Evolutionary conservation across 768 basidiomycete species (phyloP), one percentile per base, ranked within the genome.

Genomic region (Tubosaeta sp.): DNA sequence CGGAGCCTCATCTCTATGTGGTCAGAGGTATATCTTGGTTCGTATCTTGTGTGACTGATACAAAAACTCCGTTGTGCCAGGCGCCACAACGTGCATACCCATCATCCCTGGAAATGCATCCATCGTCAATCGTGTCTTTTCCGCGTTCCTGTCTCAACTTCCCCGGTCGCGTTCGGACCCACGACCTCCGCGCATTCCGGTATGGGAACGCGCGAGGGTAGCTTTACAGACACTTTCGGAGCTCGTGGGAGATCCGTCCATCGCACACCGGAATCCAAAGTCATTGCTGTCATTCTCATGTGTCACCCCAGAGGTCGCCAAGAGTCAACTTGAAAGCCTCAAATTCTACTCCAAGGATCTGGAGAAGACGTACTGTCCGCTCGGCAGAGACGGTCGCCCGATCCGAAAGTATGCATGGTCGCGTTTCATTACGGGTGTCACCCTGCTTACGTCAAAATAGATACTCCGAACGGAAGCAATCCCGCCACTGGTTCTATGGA

Each of bases 271-370:
- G 26, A 75, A 84, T 59, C 82, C 86, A 11, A 52, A 62, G n/a
- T 86, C 80, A 6, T 72, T 82, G 2, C 70, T 89, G 46, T 88
- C 86, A 7, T 90, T 90, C 60, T 85, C 79, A 11, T 82, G 82
- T 57, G 73, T 86, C 31, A 57, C 83, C 0, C 71, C 71, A 9
- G 81, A 84, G 5, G 68, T 79, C 8, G 65, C 77, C 26, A 70
- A 76, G 62, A 74, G 69, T 14, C 86, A 89, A 61, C 67, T 69
- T 0, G 79, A 82, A 25, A 64, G 71, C 32, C 64, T 86, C 48
- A 64, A 59, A 39, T 68, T 72, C 37, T 85, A 82, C 52, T 65
- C 67, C 12, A 76, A 73, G 47, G 78, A 75, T 19, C 59, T 74
- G 19, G 63, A 70, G 5, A 61, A 64, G 1, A 78, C 82, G 4